These are phyloP conservation scores for Xylariales sp. DNA, from an alignment of 2,329 filamentous ascomycete species.

Conservation along the genomic window DNA sequence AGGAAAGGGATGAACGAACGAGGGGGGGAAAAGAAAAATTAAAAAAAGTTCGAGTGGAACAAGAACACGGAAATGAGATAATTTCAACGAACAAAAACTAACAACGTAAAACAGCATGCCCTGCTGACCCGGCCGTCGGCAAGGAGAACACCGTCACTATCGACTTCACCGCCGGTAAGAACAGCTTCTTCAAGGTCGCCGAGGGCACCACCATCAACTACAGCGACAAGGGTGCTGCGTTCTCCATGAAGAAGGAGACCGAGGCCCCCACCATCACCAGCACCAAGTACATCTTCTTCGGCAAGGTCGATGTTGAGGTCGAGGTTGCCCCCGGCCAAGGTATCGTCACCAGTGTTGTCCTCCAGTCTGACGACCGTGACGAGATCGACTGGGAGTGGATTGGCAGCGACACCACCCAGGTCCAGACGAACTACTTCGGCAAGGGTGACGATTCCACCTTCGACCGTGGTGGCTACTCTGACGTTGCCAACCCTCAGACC, in stretches of 20 bases:
- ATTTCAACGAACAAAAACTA: conserved; percentile 32
- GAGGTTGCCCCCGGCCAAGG: conserved; percentile 84
- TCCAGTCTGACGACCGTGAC: conserved; percentile 91
- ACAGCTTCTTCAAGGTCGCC: conserved; percentile 62
- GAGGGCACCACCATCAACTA: conserved; percentile 63
- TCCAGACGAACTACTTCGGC: conserved; percentile 88
- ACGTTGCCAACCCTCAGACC: conserved; percentile 65
- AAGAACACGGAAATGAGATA: neutral
- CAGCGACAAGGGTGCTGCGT: conserved; percentile 62
- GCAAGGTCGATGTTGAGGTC: conserved; percentile 81
- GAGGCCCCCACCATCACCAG: conserved; percentile 79
- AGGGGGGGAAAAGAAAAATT: neutral
- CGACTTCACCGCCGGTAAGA: conserved; percentile 82
- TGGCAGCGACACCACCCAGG: conserved; percentile 77
- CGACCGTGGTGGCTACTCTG: conserved; percentile 74
- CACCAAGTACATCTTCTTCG: conserved; percentile 97
- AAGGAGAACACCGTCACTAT: conserved; percentile 61
- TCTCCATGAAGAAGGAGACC: conserved; percentile 74
- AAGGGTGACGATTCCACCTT: conserved; percentile 76
- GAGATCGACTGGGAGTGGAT: conserved; percentile 99
- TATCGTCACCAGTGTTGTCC: conserved; percentile 88
- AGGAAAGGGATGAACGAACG: neutral
- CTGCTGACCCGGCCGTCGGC: conserved; percentile 80
- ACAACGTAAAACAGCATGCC: conserved; percentile 65
- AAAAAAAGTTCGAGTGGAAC: neutral